A percentile compares a stretch with the other conserved stretches of the same genome.
Evolutionary conservation across 331 rosid genomes (phyloP).

Genomic region (Prunus yedoensis): DNA sequence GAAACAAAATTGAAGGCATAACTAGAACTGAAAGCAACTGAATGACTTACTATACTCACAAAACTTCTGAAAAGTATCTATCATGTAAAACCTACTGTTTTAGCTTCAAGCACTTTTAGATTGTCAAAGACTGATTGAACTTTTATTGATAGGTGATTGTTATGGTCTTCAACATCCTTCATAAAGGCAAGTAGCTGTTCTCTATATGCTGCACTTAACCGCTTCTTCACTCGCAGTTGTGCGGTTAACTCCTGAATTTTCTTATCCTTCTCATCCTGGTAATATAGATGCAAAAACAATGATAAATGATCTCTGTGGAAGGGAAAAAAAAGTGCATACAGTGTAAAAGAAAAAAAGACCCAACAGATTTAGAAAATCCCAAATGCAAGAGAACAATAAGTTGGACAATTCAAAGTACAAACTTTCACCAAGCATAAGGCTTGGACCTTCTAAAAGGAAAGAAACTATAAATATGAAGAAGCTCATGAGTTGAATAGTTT

Average conservation of each 20-base stretch:
- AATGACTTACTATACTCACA: slow-evolving; percentile 23
- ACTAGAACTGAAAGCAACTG: background rate
- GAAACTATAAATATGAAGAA: background rate
- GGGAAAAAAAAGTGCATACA: too few species aligned
- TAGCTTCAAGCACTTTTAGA: slow-evolving; percentile 62
- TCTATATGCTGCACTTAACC: slow-evolving; percentile 60
- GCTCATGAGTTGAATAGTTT: background rate
- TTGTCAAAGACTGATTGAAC: slow-evolving; percentile 43
- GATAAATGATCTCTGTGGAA: background rate
- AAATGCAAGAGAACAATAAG: background rate
- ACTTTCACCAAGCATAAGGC: background rate
- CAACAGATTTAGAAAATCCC: background rate
- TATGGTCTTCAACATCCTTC: slow-evolving; percentile 73
- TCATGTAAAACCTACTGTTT: slow-evolving; percentile 44
- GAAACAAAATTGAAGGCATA: background rate
- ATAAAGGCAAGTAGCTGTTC: slow-evolving; percentile 58
- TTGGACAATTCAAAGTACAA: background rate
- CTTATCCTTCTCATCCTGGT: slow-evolving; percentile 76
- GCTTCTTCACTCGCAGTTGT: slow-evolving; percentile 68
- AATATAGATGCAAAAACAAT: slow-evolving; percentile 6
- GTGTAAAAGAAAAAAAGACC: background rate
- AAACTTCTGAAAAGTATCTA: slow-evolving; percentile 28
- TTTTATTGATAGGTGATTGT: slow-evolving; percentile 48
- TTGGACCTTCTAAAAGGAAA: background rate
- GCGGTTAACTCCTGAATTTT: slow-evolving; percentile 71